A percentile compares a stretch with the other conserved stretches of the same genome.
Evolutionary conservation across 176 grass and related monocot species (phyloP).

Genomic region (Carex myosuroides): DNA sequence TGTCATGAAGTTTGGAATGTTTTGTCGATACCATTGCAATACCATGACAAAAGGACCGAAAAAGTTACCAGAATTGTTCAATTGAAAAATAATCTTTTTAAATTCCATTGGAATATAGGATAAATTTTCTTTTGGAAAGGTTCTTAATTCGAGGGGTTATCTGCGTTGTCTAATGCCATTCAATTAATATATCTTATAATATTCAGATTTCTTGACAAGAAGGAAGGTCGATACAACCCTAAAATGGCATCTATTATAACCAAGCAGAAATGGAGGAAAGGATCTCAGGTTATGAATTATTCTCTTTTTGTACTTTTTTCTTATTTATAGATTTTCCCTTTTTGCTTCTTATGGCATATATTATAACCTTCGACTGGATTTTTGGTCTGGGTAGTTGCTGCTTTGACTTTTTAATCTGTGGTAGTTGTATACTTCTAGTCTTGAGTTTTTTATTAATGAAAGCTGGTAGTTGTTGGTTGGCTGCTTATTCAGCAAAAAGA

Average conservation of each 20-base stretch:
- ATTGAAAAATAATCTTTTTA: background rate
- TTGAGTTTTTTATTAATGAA: background rate
- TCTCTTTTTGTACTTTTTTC: background rate
- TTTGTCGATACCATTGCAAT: background rate
- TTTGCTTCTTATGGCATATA: background rate
- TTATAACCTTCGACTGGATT: background rate
- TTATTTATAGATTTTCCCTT: background rate
- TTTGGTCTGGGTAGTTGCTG: background rate
- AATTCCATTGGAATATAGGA: background rate
- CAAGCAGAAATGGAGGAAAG: constrained; percentile 93
- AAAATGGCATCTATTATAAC: constrained; percentile 77
- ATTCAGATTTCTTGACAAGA: constrained; percentile 76
- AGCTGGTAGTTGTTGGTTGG: background rate
- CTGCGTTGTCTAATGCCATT: constrained; percentile 10
- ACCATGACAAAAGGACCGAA: background rate
- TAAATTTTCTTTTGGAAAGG: background rate
- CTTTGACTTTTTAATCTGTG: background rate
- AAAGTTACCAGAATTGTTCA: background rate
- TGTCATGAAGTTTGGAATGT: constrained; percentile 3
- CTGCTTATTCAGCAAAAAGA: background rate
- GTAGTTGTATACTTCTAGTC: background rate
- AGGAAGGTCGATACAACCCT: constrained; percentile 64
- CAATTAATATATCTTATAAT: constrained; percentile 14
- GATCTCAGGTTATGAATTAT: constrained; percentile 71
- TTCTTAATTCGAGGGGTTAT: background rate